phyloP scores from a whole-genome alignment of 306 rosid genomes.

The Styphnolobium japonicum region DNA sequence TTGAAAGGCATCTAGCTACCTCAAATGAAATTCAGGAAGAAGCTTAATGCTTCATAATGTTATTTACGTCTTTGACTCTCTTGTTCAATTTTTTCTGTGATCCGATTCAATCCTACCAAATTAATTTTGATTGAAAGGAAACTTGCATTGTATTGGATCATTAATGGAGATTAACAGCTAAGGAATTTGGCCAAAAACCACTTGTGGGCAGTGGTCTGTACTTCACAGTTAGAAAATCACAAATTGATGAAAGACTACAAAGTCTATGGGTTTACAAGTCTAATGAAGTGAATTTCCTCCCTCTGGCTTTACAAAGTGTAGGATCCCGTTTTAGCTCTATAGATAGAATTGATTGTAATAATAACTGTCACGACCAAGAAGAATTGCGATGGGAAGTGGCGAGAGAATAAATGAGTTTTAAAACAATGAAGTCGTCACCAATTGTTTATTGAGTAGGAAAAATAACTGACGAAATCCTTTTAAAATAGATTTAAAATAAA shows the following conservation, averaged over 20 bases:
- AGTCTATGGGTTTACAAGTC: background rate
- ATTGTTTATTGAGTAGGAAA: too few relatives aligned
- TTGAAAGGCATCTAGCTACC: background rate
- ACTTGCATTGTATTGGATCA: background rate
- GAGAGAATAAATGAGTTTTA: too few relatives aligned
- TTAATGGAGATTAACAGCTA: background rate
- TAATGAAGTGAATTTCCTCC: background rate
- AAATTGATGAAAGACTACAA: background rate
- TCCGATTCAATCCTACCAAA: background rate
- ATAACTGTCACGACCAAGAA: too few relatives aligned
- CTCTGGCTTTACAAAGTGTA: too few relatives aligned
- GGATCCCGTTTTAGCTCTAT: too few relatives aligned
- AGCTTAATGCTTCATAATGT: background rate
- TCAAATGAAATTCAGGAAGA: background rate
- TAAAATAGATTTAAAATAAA: too few relatives aligned
- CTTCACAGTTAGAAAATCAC: background rate
- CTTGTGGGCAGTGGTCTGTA: background rate
- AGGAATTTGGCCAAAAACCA: background rate
- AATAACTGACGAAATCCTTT: too few relatives aligned
- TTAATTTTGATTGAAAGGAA: background rate
- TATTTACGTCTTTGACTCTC: slow-evolving; percentile 13
- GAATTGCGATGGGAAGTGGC: too few relatives aligned
- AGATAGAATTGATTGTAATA: too few relatives aligned
- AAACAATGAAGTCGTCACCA: too few relatives aligned
- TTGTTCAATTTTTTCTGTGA: background rate